Evolutionary conservation across 2,329 filamentous ascomycete genomes (phyloP).

Genomic region (Didymella lethalis): DNA sequence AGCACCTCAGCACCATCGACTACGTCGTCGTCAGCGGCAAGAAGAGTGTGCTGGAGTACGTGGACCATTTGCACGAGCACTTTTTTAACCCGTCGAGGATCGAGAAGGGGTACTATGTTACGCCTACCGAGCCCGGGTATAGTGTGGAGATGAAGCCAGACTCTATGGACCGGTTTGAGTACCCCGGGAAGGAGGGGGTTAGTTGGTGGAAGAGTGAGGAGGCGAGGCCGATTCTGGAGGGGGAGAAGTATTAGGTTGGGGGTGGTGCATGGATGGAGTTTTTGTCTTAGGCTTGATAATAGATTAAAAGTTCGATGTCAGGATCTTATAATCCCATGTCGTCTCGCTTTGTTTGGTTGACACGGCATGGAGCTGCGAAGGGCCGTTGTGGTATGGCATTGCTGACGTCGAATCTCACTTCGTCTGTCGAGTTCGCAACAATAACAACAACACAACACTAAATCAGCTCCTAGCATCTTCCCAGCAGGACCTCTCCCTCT

Average conservation of each 20-base stretch:
- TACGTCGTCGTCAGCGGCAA: slow-evolving; percentile 87
- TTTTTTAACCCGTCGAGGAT: slow-evolving; percentile 84
- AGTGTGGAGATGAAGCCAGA: slow-evolving; percentile 92
- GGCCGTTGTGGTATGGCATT: no score
- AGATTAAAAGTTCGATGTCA: not conserved
- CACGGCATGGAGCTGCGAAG: no score
- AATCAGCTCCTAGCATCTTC: no score
- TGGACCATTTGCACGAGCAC: slow-evolving; percentile 93
- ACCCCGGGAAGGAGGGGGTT: slow-evolving; percentile 77
- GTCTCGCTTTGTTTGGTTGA: no score
- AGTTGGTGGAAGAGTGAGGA: slow-evolving; percentile 82
- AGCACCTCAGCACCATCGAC: slow-evolving; percentile 91
- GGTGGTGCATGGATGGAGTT: not conserved
- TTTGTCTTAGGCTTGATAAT: not conserved
- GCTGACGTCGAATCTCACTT: no score
- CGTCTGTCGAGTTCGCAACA: no score
- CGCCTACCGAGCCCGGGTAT: slow-evolving; percentile 82
- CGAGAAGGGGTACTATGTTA: slow-evolving; percentile 86
- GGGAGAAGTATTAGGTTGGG: slow-evolving; percentile 52
- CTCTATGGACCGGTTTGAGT: slow-evolving; percentile 82
- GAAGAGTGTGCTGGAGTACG: slow-evolving; percentile 85
- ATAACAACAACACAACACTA: no score
- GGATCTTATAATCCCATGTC: no score
- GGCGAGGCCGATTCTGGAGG: slow-evolving; percentile 76
- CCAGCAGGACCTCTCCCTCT: no score